A percentile compares a stretch with the other conserved stretches of the same genome.
These are phyloP conservation scores for Globisporangium middletonii DNA, from an alignment of 352 stramenopile species.

Conservation along the genomic window DNA sequence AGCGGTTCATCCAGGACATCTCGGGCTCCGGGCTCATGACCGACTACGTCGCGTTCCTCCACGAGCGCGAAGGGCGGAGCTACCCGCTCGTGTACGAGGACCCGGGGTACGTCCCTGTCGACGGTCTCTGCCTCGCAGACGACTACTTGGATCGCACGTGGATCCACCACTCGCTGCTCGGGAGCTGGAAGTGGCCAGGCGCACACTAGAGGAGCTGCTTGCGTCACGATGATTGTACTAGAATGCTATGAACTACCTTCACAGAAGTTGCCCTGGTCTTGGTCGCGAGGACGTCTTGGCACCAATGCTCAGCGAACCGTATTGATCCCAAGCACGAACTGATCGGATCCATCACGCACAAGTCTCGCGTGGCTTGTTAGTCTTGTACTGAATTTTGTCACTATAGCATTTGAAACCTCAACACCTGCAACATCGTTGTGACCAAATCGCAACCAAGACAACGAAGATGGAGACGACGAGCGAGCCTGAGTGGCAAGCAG, in stretches of 20 bases:
- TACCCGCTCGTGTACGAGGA: slow-evolving; percentile 4
- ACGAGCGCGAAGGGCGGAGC: slow-evolving; percentile 4
- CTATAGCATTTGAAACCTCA: too few species aligned
- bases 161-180: slow-evolving; percentile 2
- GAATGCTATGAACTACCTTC: too few species aligned
- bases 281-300: too few species aligned
- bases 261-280: too few species aligned
- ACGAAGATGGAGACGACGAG: not conserved
- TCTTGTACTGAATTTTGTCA: too few species aligned
- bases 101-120: slow-evolving; percentile 2
- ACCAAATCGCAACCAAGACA: not conserved
- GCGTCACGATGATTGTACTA: too few species aligned
- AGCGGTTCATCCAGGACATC: slow-evolving; percentile 10
- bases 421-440: too few species aligned
- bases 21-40: slow-evolving; percentile 12
- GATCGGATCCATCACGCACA: too few species aligned
- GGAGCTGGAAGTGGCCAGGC: slow-evolving; percentile 4
- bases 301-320: too few species aligned
- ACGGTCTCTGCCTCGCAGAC: slow-evolving; percentile 12
- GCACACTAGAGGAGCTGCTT: not conserved
- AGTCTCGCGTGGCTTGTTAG: too few species aligned
- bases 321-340: too few species aligned
- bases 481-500: slow-evolving; percentile 7
- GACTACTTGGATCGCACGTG: slow-evolving; percentile 3
- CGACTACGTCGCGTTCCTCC: slow-evolving; percentile 17